Evolutionary conservation across 2,329 filamentous ascomycete species (phyloP).

Genomic region (Stagonosporopsis chrysanthemi): DNA sequence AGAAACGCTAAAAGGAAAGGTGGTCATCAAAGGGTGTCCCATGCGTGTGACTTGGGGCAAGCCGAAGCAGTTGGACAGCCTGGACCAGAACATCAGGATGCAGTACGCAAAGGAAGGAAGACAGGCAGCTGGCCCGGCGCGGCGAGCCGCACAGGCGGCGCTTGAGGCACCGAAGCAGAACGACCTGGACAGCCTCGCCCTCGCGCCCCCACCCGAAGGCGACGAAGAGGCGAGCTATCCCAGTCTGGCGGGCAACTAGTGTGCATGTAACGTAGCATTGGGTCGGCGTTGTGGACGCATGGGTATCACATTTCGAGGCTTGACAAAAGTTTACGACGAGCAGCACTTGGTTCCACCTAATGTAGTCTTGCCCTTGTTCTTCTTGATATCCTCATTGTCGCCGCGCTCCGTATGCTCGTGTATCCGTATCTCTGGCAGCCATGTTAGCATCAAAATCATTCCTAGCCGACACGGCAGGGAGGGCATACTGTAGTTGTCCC

Average conservation of each 20-base stretch:
- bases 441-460: conserved; percentile 22
- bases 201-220: conserved; percentile 81
- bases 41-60: conserved; percentile 90
- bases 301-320: conserved; percentile 43
- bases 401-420: conserved; percentile 90
- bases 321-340: conserved; percentile 44
- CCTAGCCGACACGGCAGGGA: background rate
- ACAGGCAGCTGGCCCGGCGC: conserved; percentile 36
- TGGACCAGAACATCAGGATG: conserved; percentile 85
- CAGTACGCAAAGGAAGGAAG: conserved; percentile 82
- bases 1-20: conserved; percentile 82
- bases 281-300: conserved; percentile 37
- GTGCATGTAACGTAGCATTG: conserved; percentile 27
- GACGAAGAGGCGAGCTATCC: conserved; percentile 84
- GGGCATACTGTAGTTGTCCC: conserved; percentile 68
- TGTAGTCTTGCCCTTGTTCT: conserved; percentile 56
- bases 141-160: conserved; percentile 45
- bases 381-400: conserved; percentile 90
- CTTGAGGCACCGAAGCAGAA: conserved; percentile 53
- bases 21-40: conserved; percentile 89
- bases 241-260: conserved; percentile 80
- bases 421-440: conserved; percentile 75
- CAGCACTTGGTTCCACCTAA: conserved; percentile 50
- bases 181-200: conserved; percentile 56
- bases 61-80: conserved; percentile 87